Evolutionary conservation across 805 yeast genomes (phyloP), one percentile per base, ranked within the genome.

Genomic region (Candida pseudofarinosa): DNA sequence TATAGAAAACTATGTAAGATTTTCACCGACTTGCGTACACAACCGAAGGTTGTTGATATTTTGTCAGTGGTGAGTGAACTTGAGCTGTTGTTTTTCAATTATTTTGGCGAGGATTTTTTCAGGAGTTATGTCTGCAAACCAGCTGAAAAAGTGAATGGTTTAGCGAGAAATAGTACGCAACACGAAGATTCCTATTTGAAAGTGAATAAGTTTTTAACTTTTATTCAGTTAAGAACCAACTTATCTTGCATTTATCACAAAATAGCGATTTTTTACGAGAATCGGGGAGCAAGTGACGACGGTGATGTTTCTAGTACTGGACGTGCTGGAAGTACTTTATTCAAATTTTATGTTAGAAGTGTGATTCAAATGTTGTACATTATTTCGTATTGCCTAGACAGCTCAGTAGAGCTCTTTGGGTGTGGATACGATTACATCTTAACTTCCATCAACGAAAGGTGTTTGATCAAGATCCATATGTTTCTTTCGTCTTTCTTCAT

Each of bases 51-150:
- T 12, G 50, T 65, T 10, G 72, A 66, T 23, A 48, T 70, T 1
- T 52, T 70, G 32, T 37, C 46, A 10, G 71, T 67, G 46, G 60
- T 73, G 1, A 67, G 63, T 41, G 53, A 55, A 31, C 52, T 70
- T 37, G 76, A 70, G 42, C 57, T 53, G 37, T 41, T 60, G 2
- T 69, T 69, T 39, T 55, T 59, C 35, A 57, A 66, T 7, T 55
- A 56, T 32, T 70, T 69, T 49, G 74, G 74, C 3, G 65, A 63
- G 38, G 73, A 70, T 45, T 70, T 68, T 43, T 70, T 70, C 53
- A 57, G 60, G 33, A 72, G 65, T 35, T 57, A 53, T 33, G 59
- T 70, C 26, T 64, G 73, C 45, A 55, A 55, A 18, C 67, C 71
- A 4, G 62, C 64, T 28, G 51, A 42, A 33, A 47, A 36, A 8